phyloP scores from a whole-genome alignment of 2,329 filamentous ascomycete genomes.

The Aspergillus ustus region DNA sequence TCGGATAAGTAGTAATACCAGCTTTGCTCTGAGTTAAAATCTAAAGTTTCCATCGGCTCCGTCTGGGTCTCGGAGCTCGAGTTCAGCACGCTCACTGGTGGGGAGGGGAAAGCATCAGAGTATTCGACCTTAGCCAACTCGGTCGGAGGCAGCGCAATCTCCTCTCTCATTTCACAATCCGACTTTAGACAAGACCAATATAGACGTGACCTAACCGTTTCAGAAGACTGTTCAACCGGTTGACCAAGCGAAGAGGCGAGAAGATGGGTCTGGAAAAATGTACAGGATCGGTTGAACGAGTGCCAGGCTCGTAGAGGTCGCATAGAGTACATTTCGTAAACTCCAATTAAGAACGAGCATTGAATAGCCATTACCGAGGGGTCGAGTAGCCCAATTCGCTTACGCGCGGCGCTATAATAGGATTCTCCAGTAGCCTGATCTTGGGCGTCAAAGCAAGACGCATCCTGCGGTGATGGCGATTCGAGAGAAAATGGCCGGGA shows the following conservation, averaged over 20 bases:
- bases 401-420: conserved; percentile 2
- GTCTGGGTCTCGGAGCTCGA: not conserved
- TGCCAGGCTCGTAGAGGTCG: conserved; percentile 1
- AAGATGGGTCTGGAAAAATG: not conserved
- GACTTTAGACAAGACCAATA: conserved; percentile 7
- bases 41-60: not conserved
- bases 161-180: conserved; percentile 6
- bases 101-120: conserved; percentile 1
- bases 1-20: conserved; percentile 5
- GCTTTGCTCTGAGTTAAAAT: not conserved
- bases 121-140: conserved; percentile 1
- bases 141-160: not conserved
- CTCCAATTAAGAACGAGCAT: not conserved
- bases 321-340: conserved; percentile 6
- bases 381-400: not conserved
- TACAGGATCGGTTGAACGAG: conserved; percentile 4
- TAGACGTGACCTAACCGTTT: not conserved
- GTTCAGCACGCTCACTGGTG: not conserved
- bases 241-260: not conserved
- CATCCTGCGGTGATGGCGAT: too few species aligned
- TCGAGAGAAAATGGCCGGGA: not conserved
- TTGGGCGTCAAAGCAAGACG: not conserved
- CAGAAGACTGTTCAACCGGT: not conserved
- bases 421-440: not conserved
- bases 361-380: not conserved